Evolutionary conservation across 441 rosid genomes (phyloP).

Genomic region (Dalechampia spathulata): DNA sequence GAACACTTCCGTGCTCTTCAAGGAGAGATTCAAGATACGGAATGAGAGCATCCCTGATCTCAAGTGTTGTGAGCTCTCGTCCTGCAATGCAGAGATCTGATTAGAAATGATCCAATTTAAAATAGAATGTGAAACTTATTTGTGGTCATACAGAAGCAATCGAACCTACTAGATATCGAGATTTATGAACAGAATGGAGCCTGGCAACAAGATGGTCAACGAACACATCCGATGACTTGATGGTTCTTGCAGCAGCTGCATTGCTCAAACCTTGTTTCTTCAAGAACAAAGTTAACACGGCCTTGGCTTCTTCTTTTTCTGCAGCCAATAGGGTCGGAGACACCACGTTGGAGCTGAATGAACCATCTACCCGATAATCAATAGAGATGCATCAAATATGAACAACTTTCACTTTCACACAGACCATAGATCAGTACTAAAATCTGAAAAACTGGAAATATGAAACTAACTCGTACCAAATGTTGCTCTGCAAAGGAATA

Average conservation of each 20-base stretch:
- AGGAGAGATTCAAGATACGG: conserved; percentile 34
- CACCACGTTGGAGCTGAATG: conserved; percentile 40
- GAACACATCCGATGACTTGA: conserved; percentile 35
- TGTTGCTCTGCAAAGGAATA: conserved; percentile 40
- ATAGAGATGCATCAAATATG: not conserved
- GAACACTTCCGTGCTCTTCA: conserved; percentile 25
- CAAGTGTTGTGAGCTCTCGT: conserved; percentile 42
- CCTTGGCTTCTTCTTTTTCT: conserved; percentile 94
- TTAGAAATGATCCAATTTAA: conserved; percentile 1
- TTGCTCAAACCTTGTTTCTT: conserved; percentile 71
- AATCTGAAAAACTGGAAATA: not conserved
- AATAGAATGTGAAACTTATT: not conserved
- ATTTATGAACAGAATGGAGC: conserved; percentile 38
- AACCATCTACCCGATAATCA: conserved; percentile 52
- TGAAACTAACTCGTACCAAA: conserved; percentile 26
- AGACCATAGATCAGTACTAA: too few species aligned
- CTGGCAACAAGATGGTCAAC: conserved; percentile 39
- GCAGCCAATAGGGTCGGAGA: conserved; percentile 62
- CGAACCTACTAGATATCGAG: conserved; percentile 47
- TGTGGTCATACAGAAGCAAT: conserved; percentile 10
- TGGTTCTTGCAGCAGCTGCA: conserved; percentile 28
- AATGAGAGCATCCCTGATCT: conserved; percentile 40
- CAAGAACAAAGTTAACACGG: conserved; percentile 70
- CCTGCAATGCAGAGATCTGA: conserved; percentile 12
- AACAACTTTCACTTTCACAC: too few species aligned